A percentile compares a stretch with the other conserved stretches of the same genome.
These are phyloP conservation scores for Gomphus bonarii DNA, from an alignment of 1,284 basidiomycete species.

Conservation along the genomic window DNA sequence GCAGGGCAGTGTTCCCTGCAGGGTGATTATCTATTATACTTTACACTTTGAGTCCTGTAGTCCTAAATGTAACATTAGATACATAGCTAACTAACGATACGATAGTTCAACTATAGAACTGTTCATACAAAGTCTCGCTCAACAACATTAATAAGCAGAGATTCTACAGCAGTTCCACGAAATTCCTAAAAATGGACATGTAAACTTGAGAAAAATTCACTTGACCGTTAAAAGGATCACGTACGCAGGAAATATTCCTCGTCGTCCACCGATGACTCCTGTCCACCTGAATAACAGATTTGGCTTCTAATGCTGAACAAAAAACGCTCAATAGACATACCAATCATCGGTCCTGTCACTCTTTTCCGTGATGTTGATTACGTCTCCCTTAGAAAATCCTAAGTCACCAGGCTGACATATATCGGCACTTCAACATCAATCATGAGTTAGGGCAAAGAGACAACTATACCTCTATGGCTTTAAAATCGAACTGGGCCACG, in stretches of 20 bases:
- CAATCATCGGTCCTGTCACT: slow-evolving; percentile 74
- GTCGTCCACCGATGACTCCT: slow-evolving; percentile 31
- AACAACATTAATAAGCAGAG: background rate
- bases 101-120: background rate
- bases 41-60: no score
- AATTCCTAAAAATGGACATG: slow-evolving; percentile 31
- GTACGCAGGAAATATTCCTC: slow-evolving; percentile 41
- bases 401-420: slow-evolving; percentile 62
- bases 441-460: background rate
- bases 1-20: no score
- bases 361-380: slow-evolving; percentile 67
- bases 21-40: background rate
- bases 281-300: slow-evolving; percentile 48
- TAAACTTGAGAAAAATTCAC: no score
- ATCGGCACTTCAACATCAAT: background rate
- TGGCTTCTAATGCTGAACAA: background rate
- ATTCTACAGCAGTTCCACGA: slow-evolving; percentile 35
- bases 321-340: slow-evolving; percentile 28
- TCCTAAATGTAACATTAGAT: background rate
- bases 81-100: background rate
- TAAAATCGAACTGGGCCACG: slow-evolving; percentile 72
- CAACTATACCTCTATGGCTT: slow-evolving; percentile 48
- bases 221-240: background rate
- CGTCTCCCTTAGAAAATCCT: slow-evolving; percentile 76
- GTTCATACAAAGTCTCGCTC: background rate